phyloP scores from a whole-genome alignment of 108 stramenopile genomes.

The Hondaea fermentalgiana region DNA sequence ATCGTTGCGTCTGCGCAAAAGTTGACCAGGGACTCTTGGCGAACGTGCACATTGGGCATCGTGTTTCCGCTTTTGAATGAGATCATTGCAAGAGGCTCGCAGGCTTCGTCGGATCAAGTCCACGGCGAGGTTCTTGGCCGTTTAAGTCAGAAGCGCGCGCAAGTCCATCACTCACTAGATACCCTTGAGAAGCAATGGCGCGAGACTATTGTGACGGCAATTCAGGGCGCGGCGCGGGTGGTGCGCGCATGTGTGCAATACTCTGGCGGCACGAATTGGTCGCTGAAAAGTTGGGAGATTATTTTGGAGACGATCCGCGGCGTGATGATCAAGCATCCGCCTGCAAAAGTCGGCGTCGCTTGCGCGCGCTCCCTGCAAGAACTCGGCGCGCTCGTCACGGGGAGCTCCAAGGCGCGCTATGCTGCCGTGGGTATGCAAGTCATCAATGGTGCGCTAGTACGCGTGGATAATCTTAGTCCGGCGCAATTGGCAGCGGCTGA shows the following conservation, averaged over 20 bases:
- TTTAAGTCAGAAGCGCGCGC: not conserved
- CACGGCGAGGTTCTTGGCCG: not conserved
- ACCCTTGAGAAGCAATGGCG: conserved; percentile 6
- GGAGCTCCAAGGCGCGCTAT: not conserved
- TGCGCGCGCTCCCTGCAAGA: not conserved
- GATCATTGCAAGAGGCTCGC: not conserved
- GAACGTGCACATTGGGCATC: not conserved
- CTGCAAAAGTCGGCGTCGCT: not conserved
- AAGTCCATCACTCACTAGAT: not conserved
- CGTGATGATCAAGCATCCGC: not conserved
- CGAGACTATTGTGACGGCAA: conserved; percentile 4
- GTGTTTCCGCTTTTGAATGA: not conserved
- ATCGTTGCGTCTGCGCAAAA: not conserved
- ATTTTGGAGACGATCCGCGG: not conserved
- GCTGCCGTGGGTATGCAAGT: conserved; percentile 15
- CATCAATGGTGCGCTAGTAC: conserved; percentile 6
- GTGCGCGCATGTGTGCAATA: not conserved
- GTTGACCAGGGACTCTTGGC: conserved; percentile 15
- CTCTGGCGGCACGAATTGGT: not conserved
- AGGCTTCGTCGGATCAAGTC: not conserved
- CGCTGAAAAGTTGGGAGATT: conserved; percentile 4
- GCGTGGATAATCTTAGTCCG: not conserved
- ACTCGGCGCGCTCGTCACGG: not conserved
- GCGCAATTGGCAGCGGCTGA: not conserved
- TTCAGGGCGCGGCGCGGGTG: not conserved